Base-by-base conservation (phyloP, 306 rosid genomes). In the Alnus rubra region DNA sequence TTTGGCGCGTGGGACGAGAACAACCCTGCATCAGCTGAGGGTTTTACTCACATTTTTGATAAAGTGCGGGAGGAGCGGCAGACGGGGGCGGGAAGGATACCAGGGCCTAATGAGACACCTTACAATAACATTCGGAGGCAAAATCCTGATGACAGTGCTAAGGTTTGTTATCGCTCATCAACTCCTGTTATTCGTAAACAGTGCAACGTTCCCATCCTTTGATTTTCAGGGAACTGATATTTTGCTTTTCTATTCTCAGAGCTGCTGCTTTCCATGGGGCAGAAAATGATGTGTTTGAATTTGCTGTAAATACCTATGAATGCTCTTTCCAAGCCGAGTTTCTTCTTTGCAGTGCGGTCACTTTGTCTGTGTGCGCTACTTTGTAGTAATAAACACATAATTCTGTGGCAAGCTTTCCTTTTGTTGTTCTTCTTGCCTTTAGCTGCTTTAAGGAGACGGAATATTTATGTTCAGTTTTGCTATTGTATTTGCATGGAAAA, bases 1-100 rank as follows among this genome's bases (percentile, higher is more conserved):
- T 92, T 95, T n/a, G 99, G 99, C 10, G 98, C 86, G 48, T 95
- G 99, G 98, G 91, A 95, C 78, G 97, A 89, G 71, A 89, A 71
- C 42, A 83, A 95, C 78, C 96, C 98, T 3, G 84, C 93, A 71
- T 78, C 98, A 65, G 97, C 97, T 30, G 95, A 92, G 71, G 91
- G 97, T 72, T 95, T 63, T 81, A 95, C 98, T 78, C 96, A 89
- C 79, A 91, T 95, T 58, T 95, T 95, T 85, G 89, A 89, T 76
- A 76, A 88, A 83, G 98, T 92, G 79, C 80, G 92, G 48, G 91
- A 91, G 82, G 96, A 88, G 87, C 85, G 81, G 78, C 92, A 89
- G 9, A 81, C 87, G 0, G 96, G 88, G 1, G 83, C 84, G 3
- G 92, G 87, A 60, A 75, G 86, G 70, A 86, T 60, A 4, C 83